phyloP scores from a whole-genome alignment of 2,329 filamentous ascomycete genomes.

The Kalmusia sp. region DNA sequence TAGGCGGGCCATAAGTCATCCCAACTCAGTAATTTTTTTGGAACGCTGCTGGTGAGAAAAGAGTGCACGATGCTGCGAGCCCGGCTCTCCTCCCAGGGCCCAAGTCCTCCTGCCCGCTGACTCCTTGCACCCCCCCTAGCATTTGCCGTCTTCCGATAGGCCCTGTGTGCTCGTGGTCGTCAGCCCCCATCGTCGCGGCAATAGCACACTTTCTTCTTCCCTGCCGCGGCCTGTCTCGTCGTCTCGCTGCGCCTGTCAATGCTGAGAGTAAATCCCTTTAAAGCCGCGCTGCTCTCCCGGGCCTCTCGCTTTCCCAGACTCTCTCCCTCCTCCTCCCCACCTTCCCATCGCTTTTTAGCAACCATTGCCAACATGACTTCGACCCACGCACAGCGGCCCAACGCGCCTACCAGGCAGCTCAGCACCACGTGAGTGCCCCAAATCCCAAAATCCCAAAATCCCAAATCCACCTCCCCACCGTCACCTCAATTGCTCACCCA shows the following conservation, averaged over 20 bases:
- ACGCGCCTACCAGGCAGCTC: conserved; percentile 44
- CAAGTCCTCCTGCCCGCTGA: conserved; percentile 15
- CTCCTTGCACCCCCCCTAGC: conserved; percentile 15
- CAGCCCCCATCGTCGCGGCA: conserved; percentile 15
- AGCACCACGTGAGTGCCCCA: conserved; percentile 45
- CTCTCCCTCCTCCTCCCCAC: conserved; percentile 24
- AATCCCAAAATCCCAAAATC: neutral
- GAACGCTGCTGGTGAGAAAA: conserved; percentile 20
- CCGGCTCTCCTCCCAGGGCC: conserved; percentile 26
- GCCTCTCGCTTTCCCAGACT: conserved; percentile 15
- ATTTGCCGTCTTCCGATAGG: conserved; percentile 37
- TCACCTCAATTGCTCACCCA: conserved; percentile 19
- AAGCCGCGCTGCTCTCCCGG: conserved; percentile 35
- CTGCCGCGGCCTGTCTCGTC: conserved; percentile 36
- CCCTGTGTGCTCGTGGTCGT: conserved; percentile 8
- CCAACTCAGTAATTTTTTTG: conserved; percentile 24
- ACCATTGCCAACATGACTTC: conserved; percentile 44
- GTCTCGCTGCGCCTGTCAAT: conserved; percentile 40
- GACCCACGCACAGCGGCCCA: conserved; percentile 41
- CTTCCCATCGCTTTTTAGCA: conserved; percentile 38
- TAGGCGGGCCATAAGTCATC: conserved; percentile 3
- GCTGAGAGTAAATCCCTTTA: conserved; percentile 44
- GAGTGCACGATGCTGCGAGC: neutral
- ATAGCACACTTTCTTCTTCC: conserved; percentile 27
- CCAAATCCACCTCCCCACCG: neutral